Conservation (phyloP, 495 filamentous ascomycete genomes). For the Durotheca rogersii region DNA sequence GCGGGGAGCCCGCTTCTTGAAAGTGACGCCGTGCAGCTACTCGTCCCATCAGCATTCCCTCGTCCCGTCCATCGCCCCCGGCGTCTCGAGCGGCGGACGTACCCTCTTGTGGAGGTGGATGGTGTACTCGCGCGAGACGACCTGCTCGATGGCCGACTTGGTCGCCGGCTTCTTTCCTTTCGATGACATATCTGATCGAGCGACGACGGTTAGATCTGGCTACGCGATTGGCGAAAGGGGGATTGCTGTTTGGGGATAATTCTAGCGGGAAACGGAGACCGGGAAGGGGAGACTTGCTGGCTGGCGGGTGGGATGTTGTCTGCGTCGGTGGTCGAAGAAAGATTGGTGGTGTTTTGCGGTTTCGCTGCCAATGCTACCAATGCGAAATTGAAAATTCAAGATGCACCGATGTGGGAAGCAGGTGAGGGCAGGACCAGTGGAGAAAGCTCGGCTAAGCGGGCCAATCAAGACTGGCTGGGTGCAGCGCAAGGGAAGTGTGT, state of each 20-base stretch:
- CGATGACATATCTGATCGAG: conserved; percentile 68
- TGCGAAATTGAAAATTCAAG: conserved; percentile 38
- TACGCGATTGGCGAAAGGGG: not conserved
- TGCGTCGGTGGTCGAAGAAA: conserved; percentile 34
- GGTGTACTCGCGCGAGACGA: conserved; percentile 99
- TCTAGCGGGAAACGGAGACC: too few species aligned
- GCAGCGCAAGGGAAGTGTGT: conserved; percentile 18
- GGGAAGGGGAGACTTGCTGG: conserved; percentile 23
- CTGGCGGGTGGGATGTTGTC: conserved; percentile 26
- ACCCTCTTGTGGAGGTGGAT: conserved; percentile 99
- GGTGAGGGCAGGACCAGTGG: conserved; percentile 38
- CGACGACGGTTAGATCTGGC: conserved; percentile 15
- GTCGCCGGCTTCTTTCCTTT: conserved; percentile 60
- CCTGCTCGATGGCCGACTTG: conserved; percentile 97
- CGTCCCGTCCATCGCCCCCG: too few species aligned
- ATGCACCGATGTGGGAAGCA: conserved; percentile 34
- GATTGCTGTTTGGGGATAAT: conserved; percentile 4
- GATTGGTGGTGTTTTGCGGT: conserved; percentile 26
- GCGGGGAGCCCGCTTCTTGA: conserved; percentile 98
- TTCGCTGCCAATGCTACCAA: too few species aligned
- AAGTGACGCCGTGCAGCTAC: conserved; percentile 91
- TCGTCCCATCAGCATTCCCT: conserved; percentile 33
- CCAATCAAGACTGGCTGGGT: conserved; percentile 36
- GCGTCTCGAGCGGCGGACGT: conserved; percentile 56
- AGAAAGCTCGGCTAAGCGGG: conserved; percentile 33